Evolutionary conservation across 1,284 basidiomycete species (phyloP).

Genomic region (Ustilago curta): DNA sequence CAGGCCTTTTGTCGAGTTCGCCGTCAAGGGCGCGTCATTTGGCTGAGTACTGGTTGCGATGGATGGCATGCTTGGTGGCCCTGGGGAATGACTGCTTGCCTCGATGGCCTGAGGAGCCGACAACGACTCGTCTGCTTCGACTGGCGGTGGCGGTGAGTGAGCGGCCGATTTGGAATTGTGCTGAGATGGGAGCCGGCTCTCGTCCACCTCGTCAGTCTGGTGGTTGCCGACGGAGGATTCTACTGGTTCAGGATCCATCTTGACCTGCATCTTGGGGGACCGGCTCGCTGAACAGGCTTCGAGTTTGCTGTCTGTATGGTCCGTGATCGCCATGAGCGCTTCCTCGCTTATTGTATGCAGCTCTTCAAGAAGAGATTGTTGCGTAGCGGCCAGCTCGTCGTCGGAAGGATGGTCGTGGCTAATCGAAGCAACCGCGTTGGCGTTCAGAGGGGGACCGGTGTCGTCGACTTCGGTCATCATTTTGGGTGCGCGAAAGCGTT

Average conservation of each 20-base stretch:
- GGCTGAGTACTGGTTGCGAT: background rate
- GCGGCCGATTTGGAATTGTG: background rate
- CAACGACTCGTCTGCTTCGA: background rate
- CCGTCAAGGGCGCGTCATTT: background rate
- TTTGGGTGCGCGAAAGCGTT: background rate
- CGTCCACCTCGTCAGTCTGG: background rate
- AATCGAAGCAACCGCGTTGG: slow-evolving; percentile 1
- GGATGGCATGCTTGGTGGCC: background rate
- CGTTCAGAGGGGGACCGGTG: background rate
- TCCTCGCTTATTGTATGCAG: slow-evolving; percentile 48
- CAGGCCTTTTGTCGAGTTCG: background rate
- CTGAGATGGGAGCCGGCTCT: background rate
- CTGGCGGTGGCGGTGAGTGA: background rate
- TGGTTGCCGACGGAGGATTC: background rate
- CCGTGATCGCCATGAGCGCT: background rate
- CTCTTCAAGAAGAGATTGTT: slow-evolving; percentile 46
- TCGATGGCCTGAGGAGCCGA: background rate
- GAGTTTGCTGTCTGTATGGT: background rate
- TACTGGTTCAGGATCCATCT: background rate
- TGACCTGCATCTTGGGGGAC: background rate
- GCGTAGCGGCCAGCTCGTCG: slow-evolving; percentile 41
- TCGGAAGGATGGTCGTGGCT: slow-evolving; percentile 9
- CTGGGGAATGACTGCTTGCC: background rate
- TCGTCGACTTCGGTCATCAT: background rate
- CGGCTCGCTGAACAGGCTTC: background rate